Conservation (phyloP, 2,329 filamentous ascomycete genomes). For the Talaromyces sp. region DNA sequence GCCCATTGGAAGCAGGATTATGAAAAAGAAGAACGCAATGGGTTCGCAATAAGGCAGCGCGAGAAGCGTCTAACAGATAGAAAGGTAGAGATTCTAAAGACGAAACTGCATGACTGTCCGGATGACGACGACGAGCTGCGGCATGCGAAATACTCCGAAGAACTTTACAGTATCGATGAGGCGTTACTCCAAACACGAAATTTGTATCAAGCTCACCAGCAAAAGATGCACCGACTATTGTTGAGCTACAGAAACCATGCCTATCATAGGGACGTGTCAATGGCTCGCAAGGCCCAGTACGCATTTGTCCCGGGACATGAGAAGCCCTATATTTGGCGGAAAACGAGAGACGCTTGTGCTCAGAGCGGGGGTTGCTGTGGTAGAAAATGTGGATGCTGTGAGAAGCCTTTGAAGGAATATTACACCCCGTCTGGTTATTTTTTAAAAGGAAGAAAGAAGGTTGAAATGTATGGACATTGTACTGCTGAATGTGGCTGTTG, state of each 20-base stretch:
- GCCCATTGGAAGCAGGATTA: background rate
- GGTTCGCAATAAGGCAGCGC: background rate
- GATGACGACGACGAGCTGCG: background rate
- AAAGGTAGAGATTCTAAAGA: background rate
- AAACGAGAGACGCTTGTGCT: constrained; percentile 3
- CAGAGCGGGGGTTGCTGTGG: constrained; percentile 9
- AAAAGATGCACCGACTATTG: constrained; percentile 7
- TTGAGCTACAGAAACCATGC: background rate
- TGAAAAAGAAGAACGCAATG: constrained; percentile 5
- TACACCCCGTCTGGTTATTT: background rate
- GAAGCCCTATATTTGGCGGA: constrained; percentile 6
- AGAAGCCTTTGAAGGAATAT: constrained; percentile 5
- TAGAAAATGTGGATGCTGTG: constrained; percentile 10
- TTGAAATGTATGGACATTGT: too few species aligned
- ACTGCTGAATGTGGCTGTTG: too few species aligned
- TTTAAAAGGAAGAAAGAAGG: too few species aligned
- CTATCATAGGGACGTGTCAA: background rate
- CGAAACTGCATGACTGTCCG: background rate
- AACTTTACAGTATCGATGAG: constrained; percentile 3
- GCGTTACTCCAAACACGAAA: background rate
- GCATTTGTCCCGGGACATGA: constrained; percentile 5
- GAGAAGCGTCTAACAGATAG: constrained; percentile 2
- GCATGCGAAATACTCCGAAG: background rate
- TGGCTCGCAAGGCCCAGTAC: constrained; percentile 4
- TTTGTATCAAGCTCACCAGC: background rate